A percentile compares a stretch with the other conserved stretches of the same genome.
These are phyloP conservation scores for Globisporangium nagaii DNA, from an alignment of 352 stramenopile species.

Conservation along the genomic window DNA sequence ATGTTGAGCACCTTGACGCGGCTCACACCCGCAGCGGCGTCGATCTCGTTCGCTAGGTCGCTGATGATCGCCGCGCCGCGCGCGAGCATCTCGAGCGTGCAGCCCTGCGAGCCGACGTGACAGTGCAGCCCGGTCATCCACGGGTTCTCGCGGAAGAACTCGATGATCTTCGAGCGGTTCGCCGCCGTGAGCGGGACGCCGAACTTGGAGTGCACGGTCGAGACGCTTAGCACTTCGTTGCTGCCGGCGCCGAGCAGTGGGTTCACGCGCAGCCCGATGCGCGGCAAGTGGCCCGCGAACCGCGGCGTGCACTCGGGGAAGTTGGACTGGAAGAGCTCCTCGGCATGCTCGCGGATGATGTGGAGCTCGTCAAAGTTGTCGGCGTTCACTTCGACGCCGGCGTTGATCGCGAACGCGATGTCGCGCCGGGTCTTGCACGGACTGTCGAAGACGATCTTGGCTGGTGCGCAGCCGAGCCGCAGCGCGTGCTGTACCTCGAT, in stretches of 20 bases:
- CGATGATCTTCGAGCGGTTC: constrained; percentile 56
- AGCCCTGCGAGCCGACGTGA: constrained; percentile 84
- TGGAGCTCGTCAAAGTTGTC: constrained; percentile 90
- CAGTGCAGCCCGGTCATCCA: constrained; percentile 89
- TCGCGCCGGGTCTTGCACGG: constrained; percentile 90
- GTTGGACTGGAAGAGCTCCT: constrained; percentile 87
- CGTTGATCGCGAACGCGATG: constrained; percentile 76
- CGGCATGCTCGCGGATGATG: constrained; percentile 74
- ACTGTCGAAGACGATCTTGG: constrained; percentile 90
- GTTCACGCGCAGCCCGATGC: constrained; percentile 90
- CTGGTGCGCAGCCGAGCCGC: constrained; percentile 54
- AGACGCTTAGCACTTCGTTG: constrained; percentile 85
- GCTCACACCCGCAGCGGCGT: constrained; percentile 58
- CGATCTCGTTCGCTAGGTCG: constrained; percentile 82
- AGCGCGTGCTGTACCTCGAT: constrained; percentile 80
- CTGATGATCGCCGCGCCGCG: constrained; percentile 60
- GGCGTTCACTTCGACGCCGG: constrained; percentile 86
- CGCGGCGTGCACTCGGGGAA: constrained; percentile 51
- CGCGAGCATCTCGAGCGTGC: constrained; percentile 83
- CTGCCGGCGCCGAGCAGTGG: constrained; percentile 84
- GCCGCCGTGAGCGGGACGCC: constrained; percentile 67
- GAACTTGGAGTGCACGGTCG: constrained; percentile 90
- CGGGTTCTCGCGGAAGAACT: constrained; percentile 71
- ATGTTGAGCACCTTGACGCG: constrained; percentile 88
- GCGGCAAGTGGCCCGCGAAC: constrained; percentile 55